Evolutionary conservation across 1,284 basidiomycete genomes (phyloP).

Genomic region (Sanguinoderma infundibulare): DNA sequence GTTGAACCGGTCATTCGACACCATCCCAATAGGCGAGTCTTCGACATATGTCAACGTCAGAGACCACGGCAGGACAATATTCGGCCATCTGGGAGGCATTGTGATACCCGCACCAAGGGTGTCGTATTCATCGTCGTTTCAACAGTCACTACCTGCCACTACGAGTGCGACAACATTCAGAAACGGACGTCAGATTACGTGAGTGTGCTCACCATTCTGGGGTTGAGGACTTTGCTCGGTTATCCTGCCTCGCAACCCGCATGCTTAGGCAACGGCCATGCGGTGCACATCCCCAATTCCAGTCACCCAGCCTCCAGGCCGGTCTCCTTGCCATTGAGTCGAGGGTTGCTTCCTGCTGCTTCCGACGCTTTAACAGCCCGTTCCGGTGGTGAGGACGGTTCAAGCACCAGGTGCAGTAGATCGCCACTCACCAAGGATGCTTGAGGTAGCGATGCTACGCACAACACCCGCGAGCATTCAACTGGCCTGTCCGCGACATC

Average conservation of each 20-base stretch:
- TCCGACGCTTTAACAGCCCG: not conserved
- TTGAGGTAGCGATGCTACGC: not conserved
- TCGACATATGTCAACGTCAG: too few relatives aligned
- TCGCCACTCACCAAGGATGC: not conserved
- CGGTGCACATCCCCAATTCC: not conserved
- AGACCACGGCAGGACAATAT: too few relatives aligned
- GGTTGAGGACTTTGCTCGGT: not conserved
- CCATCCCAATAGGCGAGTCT: too few relatives aligned
- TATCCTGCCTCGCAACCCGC: not conserved
- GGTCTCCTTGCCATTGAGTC: not conserved
- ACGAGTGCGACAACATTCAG: not conserved
- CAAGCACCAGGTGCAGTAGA: not conserved
- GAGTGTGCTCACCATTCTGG: constrained; percentile 1
- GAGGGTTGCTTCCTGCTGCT: not conserved
- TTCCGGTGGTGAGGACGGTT: not conserved
- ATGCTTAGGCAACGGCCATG: not conserved
- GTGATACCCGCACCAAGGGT: too few relatives aligned
- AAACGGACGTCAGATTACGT: not conserved
- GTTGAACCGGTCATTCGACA: too few relatives aligned
- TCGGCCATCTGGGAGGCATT: too few relatives aligned
- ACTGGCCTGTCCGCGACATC: not conserved
- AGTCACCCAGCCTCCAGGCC: not conserved
- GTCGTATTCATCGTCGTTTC: too few relatives aligned
- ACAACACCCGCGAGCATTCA: not conserved
- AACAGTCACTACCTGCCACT: not conserved